phyloP scores from a whole-genome alignment of 2,329 filamentous ascomycete species.

The Verticillium tricorpus region DNA sequence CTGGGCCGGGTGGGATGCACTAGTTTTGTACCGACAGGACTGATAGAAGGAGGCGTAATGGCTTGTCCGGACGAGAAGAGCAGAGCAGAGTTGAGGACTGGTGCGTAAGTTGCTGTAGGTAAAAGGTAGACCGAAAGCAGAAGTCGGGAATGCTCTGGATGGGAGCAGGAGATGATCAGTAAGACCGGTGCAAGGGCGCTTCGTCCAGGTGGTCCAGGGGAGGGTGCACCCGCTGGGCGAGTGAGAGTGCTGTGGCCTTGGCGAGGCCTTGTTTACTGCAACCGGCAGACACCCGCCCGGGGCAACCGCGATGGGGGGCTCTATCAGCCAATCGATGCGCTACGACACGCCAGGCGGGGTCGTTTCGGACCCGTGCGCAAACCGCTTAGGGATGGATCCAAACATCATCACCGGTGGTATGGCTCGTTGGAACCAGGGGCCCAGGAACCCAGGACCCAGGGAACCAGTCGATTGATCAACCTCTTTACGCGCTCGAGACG shows the following conservation, averaged over 20 bases:
- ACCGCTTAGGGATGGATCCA: not conserved
- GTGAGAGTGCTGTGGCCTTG: not conserved
- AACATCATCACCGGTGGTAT: no score
- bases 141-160: not conserved
- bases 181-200: not conserved
- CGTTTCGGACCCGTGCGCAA: not conserved
- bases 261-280: slow-evolving; percentile 4
- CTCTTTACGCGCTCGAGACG: slow-evolving; percentile 15
- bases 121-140: not conserved
- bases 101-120: not conserved
- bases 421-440: no score
- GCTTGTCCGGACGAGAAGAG: not conserved
- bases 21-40: not conserved
- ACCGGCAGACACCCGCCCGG: not conserved
- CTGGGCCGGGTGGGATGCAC: no score
- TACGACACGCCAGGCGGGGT: not conserved
- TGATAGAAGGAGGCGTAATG: not conserved
- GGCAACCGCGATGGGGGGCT: slow-evolving; percentile 3
- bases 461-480: not conserved
- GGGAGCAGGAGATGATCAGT: not conserved
- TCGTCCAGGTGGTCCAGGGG: not conserved
- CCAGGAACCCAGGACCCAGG: no score
- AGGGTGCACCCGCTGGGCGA: not conserved
- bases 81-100: not conserved
- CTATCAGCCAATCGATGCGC: slow-evolving; percentile 7